These are phyloP conservation scores for Talaromyces atroroseus DNA, from an alignment of 2,329 filamentous ascomycete species.

Conservation along the genomic window DNA sequence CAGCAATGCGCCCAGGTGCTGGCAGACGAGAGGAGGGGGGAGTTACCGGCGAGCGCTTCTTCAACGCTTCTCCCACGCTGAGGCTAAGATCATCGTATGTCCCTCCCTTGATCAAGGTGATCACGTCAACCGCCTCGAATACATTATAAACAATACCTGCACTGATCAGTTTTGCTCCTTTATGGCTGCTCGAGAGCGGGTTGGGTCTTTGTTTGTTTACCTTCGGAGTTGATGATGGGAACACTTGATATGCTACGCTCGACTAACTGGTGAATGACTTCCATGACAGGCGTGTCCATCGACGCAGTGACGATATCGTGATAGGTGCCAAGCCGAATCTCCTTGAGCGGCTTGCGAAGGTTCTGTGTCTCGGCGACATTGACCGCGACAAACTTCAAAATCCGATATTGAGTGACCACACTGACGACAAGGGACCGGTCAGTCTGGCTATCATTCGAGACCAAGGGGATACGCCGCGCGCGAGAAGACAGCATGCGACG, in stretches of 20 bases:
- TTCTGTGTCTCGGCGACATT: constrained; percentile 85
- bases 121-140: constrained; percentile 96
- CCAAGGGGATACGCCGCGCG: constrained; percentile 85
- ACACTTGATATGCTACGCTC: constrained; percentile 90
- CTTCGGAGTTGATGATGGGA: constrained; percentile 79
- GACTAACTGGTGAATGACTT: constrained; percentile 90
- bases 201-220: constrained; percentile 26
- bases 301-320: constrained; percentile 70
- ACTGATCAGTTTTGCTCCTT: background rate
- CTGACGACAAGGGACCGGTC: constrained; percentile 88
- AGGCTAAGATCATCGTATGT: constrained; percentile 85
- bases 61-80: constrained; percentile 80
- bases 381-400: constrained; percentile 96
- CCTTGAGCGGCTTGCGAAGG: constrained; percentile 77
- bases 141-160: constrained; percentile 76
- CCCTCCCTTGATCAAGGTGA: constrained; percentile 88
- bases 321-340: constrained; percentile 83
- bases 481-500: constrained; percentile 89
- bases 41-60: constrained; percentile 70
- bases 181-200: background rate
- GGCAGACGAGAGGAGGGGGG: constrained; percentile 7
- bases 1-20: constrained; percentile 11
- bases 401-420: constrained; percentile 96
- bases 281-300: constrained; percentile 88
- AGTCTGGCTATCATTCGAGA: constrained; percentile 92